Base-by-base conservation (phyloP, 495 filamentous ascomycete genomes). In the Immersiella caudata region DNA sequence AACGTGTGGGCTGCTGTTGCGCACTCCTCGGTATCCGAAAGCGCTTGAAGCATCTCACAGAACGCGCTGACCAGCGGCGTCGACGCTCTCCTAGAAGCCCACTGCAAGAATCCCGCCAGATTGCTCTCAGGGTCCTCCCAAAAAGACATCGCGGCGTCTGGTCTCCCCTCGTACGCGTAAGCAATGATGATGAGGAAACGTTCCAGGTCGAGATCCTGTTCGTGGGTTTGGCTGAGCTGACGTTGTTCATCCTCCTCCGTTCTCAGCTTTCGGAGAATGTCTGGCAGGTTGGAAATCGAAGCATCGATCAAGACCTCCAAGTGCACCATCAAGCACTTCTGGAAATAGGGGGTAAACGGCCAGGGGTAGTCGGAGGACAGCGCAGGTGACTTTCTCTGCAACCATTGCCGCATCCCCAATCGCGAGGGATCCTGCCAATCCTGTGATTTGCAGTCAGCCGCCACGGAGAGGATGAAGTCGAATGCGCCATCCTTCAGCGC, bases 51-150 rank as follows among this genome's bases (percentile, higher is more conserved):
- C 88, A 98, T 90, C 76, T 97, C 96, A 76, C 94, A 97, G 71
- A 97, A 98, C 18, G 94, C 93, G 72, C 92, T 93, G 62, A 93
- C 93, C 33, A 96, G 87, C 20, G 95, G 95, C 6, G 96, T 96
- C 8, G 95, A 95, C 69, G 94, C 93, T 69, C 94, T 85, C 68
- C 89, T 89, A 1, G 96, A 96, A 26, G 94, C 92, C 96, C 96
- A 99, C 64, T 93, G 90, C 67, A 99, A 82, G 73, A 99, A 99
- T 6, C 95, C 95, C 68, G 90, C 89, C 51, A 98, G 80, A 70
- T 97, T 96, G 70, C 91, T 90, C 68, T 98, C 96, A 2, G 88
- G 84, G 68, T 96, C 93, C 55, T 83, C 84, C 94, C 94, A 98
- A 67, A 98, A 97, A 51, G 86, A 87, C 73, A 93, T 87, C 24